Evolutionary conservation across 441 rosid genomes (phyloP), one percentile per base, ranked within the genome.

Genomic region (Bocquillonia castaneifolia): DNA sequence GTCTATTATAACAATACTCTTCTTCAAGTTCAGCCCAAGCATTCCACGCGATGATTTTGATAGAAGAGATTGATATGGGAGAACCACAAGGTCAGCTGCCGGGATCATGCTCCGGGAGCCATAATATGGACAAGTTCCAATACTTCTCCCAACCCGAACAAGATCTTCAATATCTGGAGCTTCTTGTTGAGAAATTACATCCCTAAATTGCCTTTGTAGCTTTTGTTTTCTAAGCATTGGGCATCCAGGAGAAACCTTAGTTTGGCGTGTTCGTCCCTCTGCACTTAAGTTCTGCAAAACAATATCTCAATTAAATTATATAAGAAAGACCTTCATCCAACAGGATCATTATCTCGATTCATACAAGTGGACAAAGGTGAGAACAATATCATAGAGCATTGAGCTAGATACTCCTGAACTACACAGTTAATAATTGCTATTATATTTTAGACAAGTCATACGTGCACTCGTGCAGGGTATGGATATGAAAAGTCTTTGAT

Each of bases 151-250:
- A 66, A 88, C 80, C 67, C 77, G 82, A 78, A 90, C 90, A 70
- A 90, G 96, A 82, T 92, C 97, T 81, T 92, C 98, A 73, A 92
- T 94, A 77, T 94, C 99, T 76, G 90, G 70, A 34, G 90, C 92
- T 64, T 79, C 97, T 65, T 57, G 84, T 71, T 90, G 85, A 73
- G 85, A 77, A 48, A 82, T 50, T 71, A 76, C 80, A 47, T 70
- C 70, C 79, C 81, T 85, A 71, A 92, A 90, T 68, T 84, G 81
- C 78, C 77, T 78, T 72, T 86, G 94, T 13, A 87, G 78, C 67
- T 80, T 86, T 45, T 85, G 84, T 75, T 86, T 88, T 62, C 73
- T 75, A 71, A 94, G 98, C 96, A 94, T 79, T 45, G 97, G 98
- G 77, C 99, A 94, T 79, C 89, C 89, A 67, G 77, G 82, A 77